A percentile compares a stretch with the other conserved stretches of the same genome.
Conservation (phyloP, 1,139 yeast genomes). For the Diutina rugosa region DNA sequence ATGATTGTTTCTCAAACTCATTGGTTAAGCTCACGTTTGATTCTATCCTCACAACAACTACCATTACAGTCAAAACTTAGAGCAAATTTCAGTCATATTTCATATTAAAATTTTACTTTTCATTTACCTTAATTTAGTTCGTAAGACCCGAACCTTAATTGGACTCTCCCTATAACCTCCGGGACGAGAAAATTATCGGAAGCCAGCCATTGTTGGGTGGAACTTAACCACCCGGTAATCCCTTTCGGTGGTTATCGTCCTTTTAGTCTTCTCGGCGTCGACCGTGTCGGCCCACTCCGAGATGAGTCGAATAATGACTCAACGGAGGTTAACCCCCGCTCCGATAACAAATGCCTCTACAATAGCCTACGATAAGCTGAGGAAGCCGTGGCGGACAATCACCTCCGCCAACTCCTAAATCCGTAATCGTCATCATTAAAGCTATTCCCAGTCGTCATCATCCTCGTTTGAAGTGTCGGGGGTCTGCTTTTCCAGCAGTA, state of each 20-base stretch:
- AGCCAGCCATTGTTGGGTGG: no score
- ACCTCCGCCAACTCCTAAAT: not conserved
- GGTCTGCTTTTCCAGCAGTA: not conserved
- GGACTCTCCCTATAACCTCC: no score
- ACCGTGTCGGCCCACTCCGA: not conserved
- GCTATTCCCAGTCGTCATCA: slow-evolving; percentile 4
- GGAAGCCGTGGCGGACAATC: not conserved
- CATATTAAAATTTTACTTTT: no score
- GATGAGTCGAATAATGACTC: not conserved
- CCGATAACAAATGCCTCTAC: not conserved
- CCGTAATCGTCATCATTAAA: not conserved
- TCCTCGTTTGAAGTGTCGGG: slow-evolving; percentile 1
- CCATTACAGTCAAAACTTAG: no score
- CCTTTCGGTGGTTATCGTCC: not conserved
- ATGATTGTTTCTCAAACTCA: no score
- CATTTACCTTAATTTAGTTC: no score
- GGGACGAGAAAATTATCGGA: no score
- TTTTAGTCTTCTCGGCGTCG: not conserved
- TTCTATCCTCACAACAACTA: no score
- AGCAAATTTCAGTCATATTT: no score
- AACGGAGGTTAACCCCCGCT: not conserved
- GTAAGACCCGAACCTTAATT: no score
- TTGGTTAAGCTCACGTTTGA: no score
- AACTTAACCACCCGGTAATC: no score
- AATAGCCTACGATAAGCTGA: not conserved